Evolutionary conservation across 202 grass and related monocot genomes (phyloP).

Genomic region (Carex arenaria): DNA sequence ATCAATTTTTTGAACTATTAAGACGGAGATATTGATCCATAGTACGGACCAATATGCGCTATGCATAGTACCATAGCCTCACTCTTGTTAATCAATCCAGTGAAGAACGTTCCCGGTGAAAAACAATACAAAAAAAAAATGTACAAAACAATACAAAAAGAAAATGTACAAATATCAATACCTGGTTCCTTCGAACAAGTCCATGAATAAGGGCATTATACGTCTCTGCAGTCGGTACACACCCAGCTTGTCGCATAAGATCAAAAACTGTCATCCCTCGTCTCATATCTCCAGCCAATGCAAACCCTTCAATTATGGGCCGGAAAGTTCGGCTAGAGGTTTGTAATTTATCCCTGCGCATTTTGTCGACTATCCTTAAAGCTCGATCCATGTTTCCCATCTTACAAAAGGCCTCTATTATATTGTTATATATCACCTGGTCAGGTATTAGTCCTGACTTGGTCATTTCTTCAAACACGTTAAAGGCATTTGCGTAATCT

Average conservation of each 20-base stretch:
- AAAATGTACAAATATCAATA: slow-evolving; percentile 15
- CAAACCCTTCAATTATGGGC: slow-evolving; percentile 89
- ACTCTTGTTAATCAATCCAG: background rate
- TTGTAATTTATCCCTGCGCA: slow-evolving; percentile 72
- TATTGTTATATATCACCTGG: slow-evolving; percentile 78
- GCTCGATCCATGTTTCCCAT: slow-evolving; percentile 85
- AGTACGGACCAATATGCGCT: no score
- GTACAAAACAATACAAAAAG: background rate
- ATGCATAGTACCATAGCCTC: no score
- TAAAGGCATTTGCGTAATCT: slow-evolving; percentile 91
- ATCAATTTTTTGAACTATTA: no score
- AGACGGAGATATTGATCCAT: no score
- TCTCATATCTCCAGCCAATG: slow-evolving; percentile 76
- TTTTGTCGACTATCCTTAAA: slow-evolving; percentile 79
- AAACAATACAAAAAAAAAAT: slow-evolving; percentile 18
- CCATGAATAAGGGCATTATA: slow-evolving; percentile 97
- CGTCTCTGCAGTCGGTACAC: slow-evolving; percentile 69
- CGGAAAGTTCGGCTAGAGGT: slow-evolving; percentile 88
- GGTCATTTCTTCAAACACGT: slow-evolving; percentile 88
- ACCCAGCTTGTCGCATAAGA: slow-evolving; percentile 69
- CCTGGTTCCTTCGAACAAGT: slow-evolving; percentile 77
- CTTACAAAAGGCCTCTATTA: slow-evolving; percentile 91
- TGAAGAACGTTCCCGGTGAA: background rate
- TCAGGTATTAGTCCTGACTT: slow-evolving; percentile 74
- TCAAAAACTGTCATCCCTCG: slow-evolving; percentile 73